phyloP scores from a whole-genome alignment of 2,329 filamentous ascomycete species.

The Epichloe baconii region DNA sequence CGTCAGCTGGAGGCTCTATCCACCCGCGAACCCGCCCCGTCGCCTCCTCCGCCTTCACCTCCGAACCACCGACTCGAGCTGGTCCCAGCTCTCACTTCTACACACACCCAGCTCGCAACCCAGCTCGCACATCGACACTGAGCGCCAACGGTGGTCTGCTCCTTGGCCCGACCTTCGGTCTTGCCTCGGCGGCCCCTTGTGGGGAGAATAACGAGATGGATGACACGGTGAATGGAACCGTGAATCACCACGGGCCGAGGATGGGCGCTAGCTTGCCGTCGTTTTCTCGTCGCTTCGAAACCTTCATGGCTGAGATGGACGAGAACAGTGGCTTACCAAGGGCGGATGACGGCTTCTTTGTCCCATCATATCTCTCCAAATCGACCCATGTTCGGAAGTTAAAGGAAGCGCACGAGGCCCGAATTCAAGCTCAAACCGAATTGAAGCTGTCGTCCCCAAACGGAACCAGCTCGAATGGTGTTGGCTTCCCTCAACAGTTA shows the following conservation, averaged over 20 bases:
- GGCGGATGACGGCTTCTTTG: slow-evolving; percentile 47
- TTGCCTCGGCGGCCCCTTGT: slow-evolving; percentile 2
- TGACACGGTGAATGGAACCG: slow-evolving; percentile 18
- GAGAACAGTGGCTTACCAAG: slow-evolving; percentile 12
- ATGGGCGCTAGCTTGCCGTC: slow-evolving; percentile 23
- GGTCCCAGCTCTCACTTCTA: slow-evolving; percentile 32
- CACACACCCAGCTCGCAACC: slow-evolving; percentile 20
- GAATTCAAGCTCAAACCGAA: slow-evolving; percentile 36
- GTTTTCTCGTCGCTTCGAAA: slow-evolving; percentile 40
- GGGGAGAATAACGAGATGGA: slow-evolving; percentile 18
- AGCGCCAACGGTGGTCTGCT: slow-evolving; percentile 30
- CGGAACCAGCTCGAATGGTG: slow-evolving; percentile 39
- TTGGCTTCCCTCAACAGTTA: slow-evolving; percentile 29
- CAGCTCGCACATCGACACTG: slow-evolving; percentile 29
- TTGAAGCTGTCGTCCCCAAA: slow-evolving; percentile 15
- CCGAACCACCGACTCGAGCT: slow-evolving; percentile 21
- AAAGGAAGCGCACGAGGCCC: slow-evolving; percentile 54
- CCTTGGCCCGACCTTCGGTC: slow-evolving; percentile 7
- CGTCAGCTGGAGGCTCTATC: slow-evolving; percentile 9
- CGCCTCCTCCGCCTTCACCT: slow-evolving; percentile 11
- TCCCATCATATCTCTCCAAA: slow-evolving; percentile 68
- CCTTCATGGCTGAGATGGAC: slow-evolving; percentile 26
- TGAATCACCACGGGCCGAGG: slow-evolving; percentile 12
- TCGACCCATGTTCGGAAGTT: slow-evolving; percentile 69
- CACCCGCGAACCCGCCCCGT: slow-evolving; percentile 5